These are phyloP conservation scores for Rutstroemia sp. DNA, from an alignment of 2,329 filamentous ascomycete species.

Conservation along the genomic window DNA sequence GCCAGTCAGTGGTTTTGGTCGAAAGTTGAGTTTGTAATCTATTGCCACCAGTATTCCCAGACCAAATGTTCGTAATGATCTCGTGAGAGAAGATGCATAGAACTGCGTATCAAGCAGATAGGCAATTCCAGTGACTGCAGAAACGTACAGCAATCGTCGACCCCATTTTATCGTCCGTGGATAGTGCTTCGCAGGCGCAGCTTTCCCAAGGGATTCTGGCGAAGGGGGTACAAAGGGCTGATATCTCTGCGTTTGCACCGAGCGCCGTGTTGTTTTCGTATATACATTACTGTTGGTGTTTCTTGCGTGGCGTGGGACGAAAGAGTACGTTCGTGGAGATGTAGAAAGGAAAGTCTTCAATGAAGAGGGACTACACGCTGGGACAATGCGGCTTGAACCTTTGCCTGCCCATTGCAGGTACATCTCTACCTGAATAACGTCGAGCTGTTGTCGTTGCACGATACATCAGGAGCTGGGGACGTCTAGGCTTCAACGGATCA, in stretches of 20 bases:
- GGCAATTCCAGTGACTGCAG: conserved; percentile 49
- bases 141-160: conserved; percentile 61
- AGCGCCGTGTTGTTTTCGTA: conserved; percentile 13
- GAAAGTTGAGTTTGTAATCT: conserved; percentile 97
- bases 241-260: conserved; percentile 38
- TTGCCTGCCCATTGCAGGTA: conserved; percentile 23
- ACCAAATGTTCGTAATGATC: conserved; percentile 75
- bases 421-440: conserved; percentile 18
- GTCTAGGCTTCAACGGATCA: background rate
- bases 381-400: conserved; percentile 13
- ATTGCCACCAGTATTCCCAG: conserved; percentile 72
- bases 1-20: conserved; percentile 66
- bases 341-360: background rate
- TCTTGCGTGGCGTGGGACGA: no score
- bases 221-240: conserved; percentile 68
- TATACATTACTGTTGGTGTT: conserved; percentile 4
- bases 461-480: background rate
- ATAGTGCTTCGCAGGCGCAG: conserved; percentile 64
- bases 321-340: background rate
- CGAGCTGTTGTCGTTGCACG: background rate
- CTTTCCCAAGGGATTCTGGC: conserved; percentile 69
- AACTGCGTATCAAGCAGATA: conserved; percentile 66
- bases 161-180: conserved; percentile 64
- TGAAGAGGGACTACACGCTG: conserved; percentile 7
- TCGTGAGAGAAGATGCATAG: conserved; percentile 71